Percentiles rank a stretch among this genome's conserved stretches.
Conservation (phyloP, 768 basidiomycete species). For the Piloderma croceum region DNA sequence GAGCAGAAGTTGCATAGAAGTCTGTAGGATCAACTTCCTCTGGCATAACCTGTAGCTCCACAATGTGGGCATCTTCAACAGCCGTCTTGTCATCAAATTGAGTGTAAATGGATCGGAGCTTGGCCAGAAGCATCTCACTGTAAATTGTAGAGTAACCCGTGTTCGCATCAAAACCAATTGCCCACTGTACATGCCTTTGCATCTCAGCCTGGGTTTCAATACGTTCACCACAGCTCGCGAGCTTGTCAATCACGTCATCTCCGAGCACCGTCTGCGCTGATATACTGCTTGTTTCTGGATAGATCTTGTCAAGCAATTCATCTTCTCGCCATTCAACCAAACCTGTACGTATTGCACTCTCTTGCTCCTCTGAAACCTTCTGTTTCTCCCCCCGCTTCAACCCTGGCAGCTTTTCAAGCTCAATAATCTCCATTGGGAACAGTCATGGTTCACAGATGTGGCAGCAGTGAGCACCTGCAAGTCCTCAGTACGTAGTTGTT, state of each 20-base stretch:
- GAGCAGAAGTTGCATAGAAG: too few species aligned
- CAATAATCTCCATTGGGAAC: slow-evolving; percentile 7
- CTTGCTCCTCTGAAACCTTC: not conserved
- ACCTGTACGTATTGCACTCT: not conserved
- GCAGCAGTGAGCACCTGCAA: slow-evolving; percentile 13
- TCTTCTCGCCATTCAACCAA: slow-evolving; percentile 5
- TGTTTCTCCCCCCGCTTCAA: slow-evolving; percentile 9
- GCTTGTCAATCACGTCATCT: slow-evolving; percentile 8
- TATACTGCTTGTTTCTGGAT: slow-evolving; percentile 8
- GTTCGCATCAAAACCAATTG: not conserved
- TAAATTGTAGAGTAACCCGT: too few species aligned
- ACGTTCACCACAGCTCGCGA: slow-evolving; percentile 6
- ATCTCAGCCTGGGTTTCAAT: slow-evolving; percentile 3
- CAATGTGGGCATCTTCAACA: too few species aligned
- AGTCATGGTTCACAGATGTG: slow-evolving; percentile 5
- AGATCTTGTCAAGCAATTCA: slow-evolving; percentile 2
- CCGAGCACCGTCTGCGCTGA: slow-evolving; percentile 1
- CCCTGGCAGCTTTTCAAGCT: not conserved
- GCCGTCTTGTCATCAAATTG: too few species aligned
- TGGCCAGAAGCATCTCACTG: not conserved
- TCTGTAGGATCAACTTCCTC: too few species aligned
- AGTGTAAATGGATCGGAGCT: not conserved
- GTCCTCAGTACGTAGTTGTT: too few species aligned
- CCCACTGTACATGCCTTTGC: slow-evolving; percentile 5
- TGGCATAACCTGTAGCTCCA: too few species aligned